Conservation (phyloP, 2,329 filamentous ascomycete genomes). For the Apiospora sp. region DNA sequence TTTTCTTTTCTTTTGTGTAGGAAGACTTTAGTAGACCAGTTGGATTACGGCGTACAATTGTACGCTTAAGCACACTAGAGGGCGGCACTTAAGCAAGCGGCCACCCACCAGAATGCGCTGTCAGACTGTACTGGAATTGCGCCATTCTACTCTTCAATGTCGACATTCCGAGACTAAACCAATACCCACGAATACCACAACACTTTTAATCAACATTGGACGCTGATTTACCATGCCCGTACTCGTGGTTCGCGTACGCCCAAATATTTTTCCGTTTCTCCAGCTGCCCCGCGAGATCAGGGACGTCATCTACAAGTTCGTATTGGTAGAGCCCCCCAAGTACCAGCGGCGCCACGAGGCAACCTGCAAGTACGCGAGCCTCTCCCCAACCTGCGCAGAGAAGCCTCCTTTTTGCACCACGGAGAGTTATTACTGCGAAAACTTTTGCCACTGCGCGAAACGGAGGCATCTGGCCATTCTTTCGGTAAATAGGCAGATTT, state of each 20-base stretch:
- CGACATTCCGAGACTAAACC: too few relatives aligned
- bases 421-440: neutral
- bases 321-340: neutral
- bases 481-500: neutral
- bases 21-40: too few relatives aligned
- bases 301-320: slow-evolving; percentile 1
- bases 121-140: too few relatives aligned
- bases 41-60: too few relatives aligned
- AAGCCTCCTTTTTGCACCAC: neutral
- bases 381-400: neutral
- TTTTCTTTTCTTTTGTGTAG: too few relatives aligned
- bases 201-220: too few relatives aligned
- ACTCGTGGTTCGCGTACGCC: neutral
- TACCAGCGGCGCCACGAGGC: neutral
- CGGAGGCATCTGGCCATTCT: neutral
- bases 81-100: too few relatives aligned
- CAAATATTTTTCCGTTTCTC: neutral
- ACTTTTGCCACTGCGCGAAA: neutral
- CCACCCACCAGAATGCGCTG: too few relatives aligned
- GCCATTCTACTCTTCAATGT: too few relatives aligned
- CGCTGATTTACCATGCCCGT: neutral
- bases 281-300: neutral
- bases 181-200: too few relatives aligned
- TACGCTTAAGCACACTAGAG: too few relatives aligned
- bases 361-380: neutral